Evolutionary conservation across 1,139 yeast genomes (phyloP), one percentile per base, ranked within the genome.

Genomic region (Yamadazyma diddensiae): DNA sequence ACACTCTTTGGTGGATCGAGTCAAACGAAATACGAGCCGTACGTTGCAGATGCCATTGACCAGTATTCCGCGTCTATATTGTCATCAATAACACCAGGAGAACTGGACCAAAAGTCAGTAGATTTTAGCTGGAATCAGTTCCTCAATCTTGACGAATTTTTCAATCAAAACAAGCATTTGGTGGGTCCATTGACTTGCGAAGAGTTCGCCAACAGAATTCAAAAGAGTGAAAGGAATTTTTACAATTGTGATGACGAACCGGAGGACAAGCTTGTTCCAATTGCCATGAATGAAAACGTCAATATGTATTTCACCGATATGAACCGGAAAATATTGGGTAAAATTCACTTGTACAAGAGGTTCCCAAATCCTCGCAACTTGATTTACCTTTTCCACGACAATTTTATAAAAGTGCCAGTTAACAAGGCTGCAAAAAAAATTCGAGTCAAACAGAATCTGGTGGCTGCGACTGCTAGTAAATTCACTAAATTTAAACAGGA

Each of bases 171-270:
- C 19, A 28, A 36, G 11, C n/a, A 29, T 3, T 11, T 30, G 3
- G 26, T 41, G n/a, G 21, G 16, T 10, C 30, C 36, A 1, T 36
- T 45, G 18, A 37, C 31, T 10, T 45, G 49, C 35, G 43, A 38
- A 25, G 41, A 34, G 17, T 45, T 45, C 26, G 41, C 37, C 20
- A 28, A 25, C 21, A 24, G 45, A 26, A 36, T 45, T 20, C 23
- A 31, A n/a, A 45, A 37, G 29, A 28, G 40, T 17, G 44, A 41
- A 15, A 33, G 34, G 24, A 38, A 36, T 15, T 31, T 34, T n/a
- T 43, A 24, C 29, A 41, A 44, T 28, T 45, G 49, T 33, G 21
- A 26, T 12, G 47, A 45, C 24, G 45, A 41, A 21, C 45, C 48
- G 4, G 39, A 37, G 4, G 18, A 41, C 26, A 31, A 35, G 11